phyloP scores from a whole-genome alignment of 345 rosid species.

The Lumnitzera littorea region DNA sequence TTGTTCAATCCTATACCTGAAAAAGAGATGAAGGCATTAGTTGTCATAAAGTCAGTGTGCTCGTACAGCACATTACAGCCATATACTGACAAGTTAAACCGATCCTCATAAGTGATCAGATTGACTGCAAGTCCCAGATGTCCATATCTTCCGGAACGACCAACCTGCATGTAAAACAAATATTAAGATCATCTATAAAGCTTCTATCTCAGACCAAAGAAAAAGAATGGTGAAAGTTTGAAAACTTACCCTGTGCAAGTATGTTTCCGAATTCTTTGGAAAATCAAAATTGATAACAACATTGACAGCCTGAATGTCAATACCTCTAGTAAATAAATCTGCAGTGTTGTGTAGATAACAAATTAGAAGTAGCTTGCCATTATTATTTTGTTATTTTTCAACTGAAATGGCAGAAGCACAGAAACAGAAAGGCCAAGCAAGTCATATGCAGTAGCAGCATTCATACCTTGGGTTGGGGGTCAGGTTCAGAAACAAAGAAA shows the following conservation, averaged over 20 bases:
- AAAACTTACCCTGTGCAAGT: constrained; percentile 84
- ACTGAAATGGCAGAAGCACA: no score
- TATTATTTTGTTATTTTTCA: no score
- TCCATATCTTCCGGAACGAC: constrained; percentile 98
- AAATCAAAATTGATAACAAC: constrained; percentile 98
- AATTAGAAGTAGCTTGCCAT: neutral
- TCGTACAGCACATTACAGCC: constrained; percentile 5
- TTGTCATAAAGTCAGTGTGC: neutral
- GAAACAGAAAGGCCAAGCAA: no score
- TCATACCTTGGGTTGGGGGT: no score
- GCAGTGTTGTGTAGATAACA: constrained; percentile 17
- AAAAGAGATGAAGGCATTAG: neutral
- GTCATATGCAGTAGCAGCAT: no score
- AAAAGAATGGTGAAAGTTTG: constrained; percentile 1
- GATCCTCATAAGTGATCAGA: constrained; percentile 97
- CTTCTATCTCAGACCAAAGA: neutral
- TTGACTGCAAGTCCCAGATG: constrained; percentile 99
- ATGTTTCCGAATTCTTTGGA: constrained; percentile 93
- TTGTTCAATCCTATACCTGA: constrained; percentile 99
- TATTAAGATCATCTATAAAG: neutral
- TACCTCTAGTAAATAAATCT: constrained; percentile 98
- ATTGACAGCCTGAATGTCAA: constrained; percentile 99
- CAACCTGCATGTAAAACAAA: constrained; percentile 48
- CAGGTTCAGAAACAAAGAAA: no score
- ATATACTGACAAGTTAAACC: constrained; percentile 80